Evolutionary conservation across 176 grass and related monocot genomes (phyloP), one percentile per base, ranked within the genome.

Genomic region (Oryza meridionalis): DNA sequence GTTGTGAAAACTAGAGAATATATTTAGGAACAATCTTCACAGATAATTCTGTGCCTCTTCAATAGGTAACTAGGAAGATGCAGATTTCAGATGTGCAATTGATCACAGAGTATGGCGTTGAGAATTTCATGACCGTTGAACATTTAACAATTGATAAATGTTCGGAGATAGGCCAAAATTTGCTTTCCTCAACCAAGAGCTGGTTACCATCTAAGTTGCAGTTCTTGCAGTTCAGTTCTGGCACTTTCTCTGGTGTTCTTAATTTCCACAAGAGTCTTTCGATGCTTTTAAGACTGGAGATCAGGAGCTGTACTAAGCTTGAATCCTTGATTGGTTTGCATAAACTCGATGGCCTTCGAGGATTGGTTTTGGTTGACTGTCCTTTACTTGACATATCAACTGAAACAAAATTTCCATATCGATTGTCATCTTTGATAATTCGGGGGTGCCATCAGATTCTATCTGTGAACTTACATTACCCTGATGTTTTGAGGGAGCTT

Each of bases 221-320:
- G 5, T 38, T 38, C 37, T 38, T 38, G 37, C 37, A 38, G 37
- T 38, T 38, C 37, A 38, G 37, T 38, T 38, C 37, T 38, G 0
- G 5, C 37, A 38, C 37, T 38, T 38, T 38, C 37, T 38, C 37
- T 31, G 25, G 26, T 73, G n/a, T 21, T 53, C 22, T 72, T 24
- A 9, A 22, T 31, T 66, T 78, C 38, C 29, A 82, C 40, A 40
- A 7, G 17, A 51, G 16, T 22, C 12, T 90, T 10, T 44, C 9
- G 73, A 75, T 19, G 17, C 84, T 87, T 64, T 11, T 3, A 2
- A 79, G 19, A 11, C 73, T 90, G 59, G 84, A 90, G 33, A 90
- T 87, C 83, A 83, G 78, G 4, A 72, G 31, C 59, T 86, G 88
- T 16, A 31, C 24, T 31, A 86, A 78, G 21, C 88, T 90, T 65